These are phyloP conservation scores for Kazachstania kunashirensis DNA, from an alignment of 805 yeast genomes.

Conservation along the genomic window DNA sequence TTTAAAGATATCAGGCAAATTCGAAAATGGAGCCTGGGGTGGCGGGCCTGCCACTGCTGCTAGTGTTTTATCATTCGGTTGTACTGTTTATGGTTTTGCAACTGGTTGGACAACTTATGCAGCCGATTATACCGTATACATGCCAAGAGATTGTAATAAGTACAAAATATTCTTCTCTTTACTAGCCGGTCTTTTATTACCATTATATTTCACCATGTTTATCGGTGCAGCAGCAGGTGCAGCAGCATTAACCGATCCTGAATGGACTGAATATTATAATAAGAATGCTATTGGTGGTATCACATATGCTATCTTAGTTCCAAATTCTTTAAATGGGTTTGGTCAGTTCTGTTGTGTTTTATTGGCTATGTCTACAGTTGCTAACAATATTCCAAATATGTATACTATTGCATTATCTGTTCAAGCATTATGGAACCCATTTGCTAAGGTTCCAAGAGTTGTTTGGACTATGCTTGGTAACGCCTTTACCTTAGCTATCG, in stretches of 20 bases:
- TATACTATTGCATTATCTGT: slow-evolving; percentile 81
- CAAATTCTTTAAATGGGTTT: slow-evolving; percentile 72
- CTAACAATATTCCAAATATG: slow-evolving; percentile 88
- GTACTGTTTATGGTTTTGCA: slow-evolving; percentile 77
- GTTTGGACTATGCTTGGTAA: slow-evolving; percentile 73
- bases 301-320: slow-evolving; percentile 64
- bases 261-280: slow-evolving; percentile 42
- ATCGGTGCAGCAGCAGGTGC: slow-evolving; percentile 82
- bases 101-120: slow-evolving; percentile 95
- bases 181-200: slow-evolving; percentile 49
- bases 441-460: slow-evolving; percentile 68
- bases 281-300: slow-evolving; percentile 67
- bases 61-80: slow-evolving; percentile 67
- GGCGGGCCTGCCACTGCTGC: slow-evolving; percentile 67
- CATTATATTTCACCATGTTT: slow-evolving; percentile 60
- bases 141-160: slow-evolving; percentile 54
- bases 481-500: slow-evolving; percentile 66
- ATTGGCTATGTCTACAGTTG: slow-evolving; percentile 74
- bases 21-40: slow-evolving; percentile 40
- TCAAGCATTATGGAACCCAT: slow-evolving; percentile 69
- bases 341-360: slow-evolving; percentile 84
- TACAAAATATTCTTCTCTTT: slow-evolving; percentile 54
- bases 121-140: slow-evolving; percentile 84
- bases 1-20: slow-evolving; percentile 55
- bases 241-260: slow-evolving; percentile 41